Percentiles rank a stretch among this genome's conserved stretches.
Evolutionary conservation across 176 grass and related monocot genomes (phyloP).

Genomic region (Musa beccarii): DNA sequence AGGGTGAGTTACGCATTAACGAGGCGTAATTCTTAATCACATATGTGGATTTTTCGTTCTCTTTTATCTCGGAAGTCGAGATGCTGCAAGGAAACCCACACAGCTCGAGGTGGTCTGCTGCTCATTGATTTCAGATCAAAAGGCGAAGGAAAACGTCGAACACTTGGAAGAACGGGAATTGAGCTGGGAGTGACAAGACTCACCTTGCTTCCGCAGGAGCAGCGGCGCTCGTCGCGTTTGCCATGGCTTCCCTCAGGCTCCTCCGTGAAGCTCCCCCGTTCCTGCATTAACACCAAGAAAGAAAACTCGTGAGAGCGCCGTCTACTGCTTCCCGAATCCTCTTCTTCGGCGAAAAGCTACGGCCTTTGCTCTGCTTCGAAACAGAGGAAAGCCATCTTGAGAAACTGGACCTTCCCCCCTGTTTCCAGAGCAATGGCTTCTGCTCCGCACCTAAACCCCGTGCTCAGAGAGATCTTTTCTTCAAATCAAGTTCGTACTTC

Average conservation of each 20-base stretch:
- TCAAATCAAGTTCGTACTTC: background rate
- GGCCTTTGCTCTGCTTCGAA: background rate
- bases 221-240: background rate
- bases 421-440: too few relatives aligned
- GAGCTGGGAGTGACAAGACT: background rate
- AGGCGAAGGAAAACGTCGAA: background rate
- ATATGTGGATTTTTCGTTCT: too few relatives aligned
- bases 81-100: background rate
- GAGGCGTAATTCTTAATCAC: background rate
- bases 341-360: background rate
- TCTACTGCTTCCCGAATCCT: background rate
- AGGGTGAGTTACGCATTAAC: background rate
- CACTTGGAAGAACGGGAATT: background rate
- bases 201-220: background rate
- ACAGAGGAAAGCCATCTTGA: background rate
- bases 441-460: too few relatives aligned
- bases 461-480: too few relatives aligned
- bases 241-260: background rate
- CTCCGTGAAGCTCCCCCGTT: background rate
- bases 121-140: background rate
- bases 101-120: background rate
- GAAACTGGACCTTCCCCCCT: too few relatives aligned
- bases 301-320: background rate
- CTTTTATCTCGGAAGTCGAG: background rate
- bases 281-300: background rate